Base-by-base conservation (phyloP, 1,139 yeast species). In the Kodamaea sp. region DNA sequence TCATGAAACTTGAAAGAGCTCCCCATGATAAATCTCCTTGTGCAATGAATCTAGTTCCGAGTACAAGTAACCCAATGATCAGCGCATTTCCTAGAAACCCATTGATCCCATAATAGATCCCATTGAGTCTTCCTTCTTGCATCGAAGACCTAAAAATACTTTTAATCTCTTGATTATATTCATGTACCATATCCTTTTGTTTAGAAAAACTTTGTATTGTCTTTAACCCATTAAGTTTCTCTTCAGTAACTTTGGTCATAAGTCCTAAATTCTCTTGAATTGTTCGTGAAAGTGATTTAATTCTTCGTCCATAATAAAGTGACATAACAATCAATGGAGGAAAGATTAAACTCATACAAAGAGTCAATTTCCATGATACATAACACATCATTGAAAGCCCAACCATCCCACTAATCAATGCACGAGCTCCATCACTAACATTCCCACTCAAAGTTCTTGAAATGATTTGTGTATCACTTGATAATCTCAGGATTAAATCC, bases 151-250 rank as follows among this genome's bases (percentile, higher is more conserved):
- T 60, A 58, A 83, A 89, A 12, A 92, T 87, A 20, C 77, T 73
- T 48, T 89, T 76, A 41, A 90, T 79, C 46, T 88, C 89, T 33
- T 69, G 62, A 55, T 87, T 85, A 47, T 63, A 71, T 10, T 62
- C 65, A 44, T 65, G 71, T 9, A 69, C 67, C 37, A 69, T 70
- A 8, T 57, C 77, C 31, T 75, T 73, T 57, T 90, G 97, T 6
- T 92, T 92, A 6, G 92, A 90, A 62, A 88, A 90, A 20, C 92
- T 76, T 59, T 92, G 96, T 37, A 92, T 86, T 0, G 96, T 89
- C 52, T 78, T 81, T 37, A 90, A 75, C 5, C 95, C 95, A 58
- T 84, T 86, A 43, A 92, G 70, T 48, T 92, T 88, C 53, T 92
- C 97, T 57, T 92, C 97, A 10, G 95, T 82, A 6, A 87, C 95